Evolutionary conservation across 139 green algal species (phyloP).

Genomic region (Eudorina sp.): DNA sequence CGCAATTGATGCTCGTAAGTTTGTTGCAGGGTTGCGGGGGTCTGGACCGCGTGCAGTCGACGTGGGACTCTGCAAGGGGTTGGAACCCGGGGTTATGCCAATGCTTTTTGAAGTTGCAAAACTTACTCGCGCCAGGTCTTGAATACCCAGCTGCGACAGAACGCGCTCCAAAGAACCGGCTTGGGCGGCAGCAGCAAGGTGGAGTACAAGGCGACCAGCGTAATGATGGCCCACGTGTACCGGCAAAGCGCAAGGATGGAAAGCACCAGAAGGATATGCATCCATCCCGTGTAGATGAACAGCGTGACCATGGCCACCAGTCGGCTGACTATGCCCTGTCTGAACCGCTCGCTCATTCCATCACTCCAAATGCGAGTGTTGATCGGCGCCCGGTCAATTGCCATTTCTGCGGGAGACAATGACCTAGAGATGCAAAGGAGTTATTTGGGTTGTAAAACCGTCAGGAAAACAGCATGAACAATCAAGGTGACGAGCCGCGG

Average conservation of each 20-base stretch:
- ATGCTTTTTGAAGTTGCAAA: too few species aligned
- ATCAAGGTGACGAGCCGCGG: too few species aligned
- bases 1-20: too few species aligned
- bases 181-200: conserved; percentile 58
- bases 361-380: conserved; percentile 60
- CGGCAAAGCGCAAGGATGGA: conserved; percentile 37
- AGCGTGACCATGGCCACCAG: conserved; percentile 55
- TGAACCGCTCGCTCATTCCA: conserved; percentile 47
- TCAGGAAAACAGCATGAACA: background rate
- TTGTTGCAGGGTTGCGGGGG: too few species aligned
- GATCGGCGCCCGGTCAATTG: background rate
- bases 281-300: conserved; percentile 58
- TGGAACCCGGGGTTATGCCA: too few species aligned
- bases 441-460: background rate
- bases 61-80: too few species aligned
- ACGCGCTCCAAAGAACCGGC: conserved; percentile 59
- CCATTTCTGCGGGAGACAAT: background rate
- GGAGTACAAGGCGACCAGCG: conserved; percentile 26
- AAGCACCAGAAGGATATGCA: conserved; percentile 58
- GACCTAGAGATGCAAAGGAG: too few species aligned
- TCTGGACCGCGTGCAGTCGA: too few species aligned
- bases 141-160: conserved; percentile 51
- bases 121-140: conserved; percentile 63
- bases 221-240: conserved; percentile 21
- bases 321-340: conserved; percentile 50